Evolutionary conservation across 345 rosid species (phyloP), one percentile per base, ranked within the genome.

Genomic region (Citrus trifoliata): DNA sequence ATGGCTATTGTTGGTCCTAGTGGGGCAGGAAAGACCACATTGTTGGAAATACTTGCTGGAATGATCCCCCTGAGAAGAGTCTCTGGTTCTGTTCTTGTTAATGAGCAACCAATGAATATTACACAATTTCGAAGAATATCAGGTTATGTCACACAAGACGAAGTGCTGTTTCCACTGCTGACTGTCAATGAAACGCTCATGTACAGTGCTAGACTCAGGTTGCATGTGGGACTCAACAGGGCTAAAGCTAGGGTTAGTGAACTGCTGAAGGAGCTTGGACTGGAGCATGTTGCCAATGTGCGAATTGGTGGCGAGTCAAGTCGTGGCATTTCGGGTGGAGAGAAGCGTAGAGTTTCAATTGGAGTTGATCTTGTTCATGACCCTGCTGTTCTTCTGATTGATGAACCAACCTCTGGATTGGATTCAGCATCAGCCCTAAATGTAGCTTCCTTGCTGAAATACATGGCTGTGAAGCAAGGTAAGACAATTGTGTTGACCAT

Each of bases 321-420:
- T 42, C 61, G 77, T 4, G 80, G 83, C 30, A 83, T 83, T 74
- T 83, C 86, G 2, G 86, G 83, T 24, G 86, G 86, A 6, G 86
- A 84, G 73, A 78, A 67, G 66, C 82, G 86, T n/a, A 70, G 84
- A 66, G 84, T 81, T 42, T 84, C 83, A 2, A 72, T 84, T 3
- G 86, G 84, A 16, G 82, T 84, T 5, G 84, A 84, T 75, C 80
- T 84, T 25, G 80, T 84, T 25, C 84, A 84, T 59, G 77, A 84
- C 63, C 86, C 84, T 18, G 69, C 68, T 55, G 78, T 81, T 67
- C 78, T 84, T 59, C 69, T 84, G 22, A 71, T 84, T 27, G 86
- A 84, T 76, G 86, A 84, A 63, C 86, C 86, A 30, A 84, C 86
- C 4, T 84, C 84, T 3, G 82, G 82, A 8, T 25, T 81, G 75